Conservation (phyloP, 129 eudicot species). For the Arctium minus region DNA sequence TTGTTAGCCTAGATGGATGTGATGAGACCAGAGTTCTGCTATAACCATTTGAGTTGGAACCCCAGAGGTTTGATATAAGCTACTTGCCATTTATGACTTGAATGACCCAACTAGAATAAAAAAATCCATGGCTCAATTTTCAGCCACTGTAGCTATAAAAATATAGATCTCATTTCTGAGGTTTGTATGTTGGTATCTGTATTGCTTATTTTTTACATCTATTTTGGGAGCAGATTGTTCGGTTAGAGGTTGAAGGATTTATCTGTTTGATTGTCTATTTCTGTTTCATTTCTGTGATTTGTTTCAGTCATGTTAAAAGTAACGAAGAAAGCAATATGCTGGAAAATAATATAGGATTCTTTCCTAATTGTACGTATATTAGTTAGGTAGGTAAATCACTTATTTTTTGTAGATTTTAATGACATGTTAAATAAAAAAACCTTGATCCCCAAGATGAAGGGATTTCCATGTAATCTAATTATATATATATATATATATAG, state of each 20-base stretch:
- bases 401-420: background rate
- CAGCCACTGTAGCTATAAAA: background rate
- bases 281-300: background rate
- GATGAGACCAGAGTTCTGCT: background rate
- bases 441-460: background rate
- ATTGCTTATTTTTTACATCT: background rate
- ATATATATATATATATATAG: background rate
- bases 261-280: background rate
- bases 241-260: background rate
- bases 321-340: background rate
- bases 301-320: background rate
- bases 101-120: background rate
- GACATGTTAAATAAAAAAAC: background rate
- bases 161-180: background rate
- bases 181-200: too few species aligned
- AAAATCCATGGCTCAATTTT: background rate
- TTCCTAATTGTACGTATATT: background rate
- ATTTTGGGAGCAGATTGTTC: background rate
- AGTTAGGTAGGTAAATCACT: background rate
- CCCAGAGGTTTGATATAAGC: background rate
- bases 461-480: background rate
- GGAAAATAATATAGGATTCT: background rate
- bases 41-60: background rate
- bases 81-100: background rate
- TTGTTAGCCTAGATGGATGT: background rate